phyloP scores from a whole-genome alignment of 2,329 filamentous ascomycete genomes.

The Fusarium proliferatum region DNA sequence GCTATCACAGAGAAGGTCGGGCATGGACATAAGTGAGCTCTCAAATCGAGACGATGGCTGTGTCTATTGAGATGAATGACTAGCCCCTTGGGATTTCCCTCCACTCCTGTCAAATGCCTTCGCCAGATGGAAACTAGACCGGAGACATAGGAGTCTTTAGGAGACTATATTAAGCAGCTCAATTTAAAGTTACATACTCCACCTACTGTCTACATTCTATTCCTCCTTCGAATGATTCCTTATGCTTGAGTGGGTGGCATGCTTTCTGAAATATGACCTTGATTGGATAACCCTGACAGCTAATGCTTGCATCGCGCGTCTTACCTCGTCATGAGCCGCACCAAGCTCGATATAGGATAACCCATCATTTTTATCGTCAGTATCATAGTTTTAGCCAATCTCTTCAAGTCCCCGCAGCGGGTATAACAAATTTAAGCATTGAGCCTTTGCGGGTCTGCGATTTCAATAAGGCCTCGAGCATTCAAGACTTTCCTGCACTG shows the following conservation, averaged over 20 bases:
- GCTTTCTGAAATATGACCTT: background rate
- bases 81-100: background rate
- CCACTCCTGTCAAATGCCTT: rapidly evolving
- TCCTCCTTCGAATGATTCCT: background rate
- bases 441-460: background rate
- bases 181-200: too few relatives aligned
- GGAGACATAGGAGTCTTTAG: rapidly evolving
- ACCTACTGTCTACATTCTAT: background rate
- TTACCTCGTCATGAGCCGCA: background rate
- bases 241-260: background rate
- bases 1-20: background rate
- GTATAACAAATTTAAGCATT: background rate
- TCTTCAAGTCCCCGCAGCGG: background rate
- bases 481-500: rapidly evolving
- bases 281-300: background rate
- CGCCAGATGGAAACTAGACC: rapidly evolving
- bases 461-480: background rate
- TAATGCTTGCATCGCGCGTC: background rate
- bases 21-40: background rate
- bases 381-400: background rate
- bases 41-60: rapidly evolving
- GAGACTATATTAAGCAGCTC: background rate
- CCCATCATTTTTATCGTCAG: too few relatives aligned
- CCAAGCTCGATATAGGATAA: too few relatives aligned
- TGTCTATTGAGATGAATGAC: background rate